Percentiles rank a stretch among this genome's conserved stretches.
These are phyloP conservation scores for Malassezia sp. DNA, from an alignment of 1,284 basidiomycete genomes.

Conservation along the genomic window DNA sequence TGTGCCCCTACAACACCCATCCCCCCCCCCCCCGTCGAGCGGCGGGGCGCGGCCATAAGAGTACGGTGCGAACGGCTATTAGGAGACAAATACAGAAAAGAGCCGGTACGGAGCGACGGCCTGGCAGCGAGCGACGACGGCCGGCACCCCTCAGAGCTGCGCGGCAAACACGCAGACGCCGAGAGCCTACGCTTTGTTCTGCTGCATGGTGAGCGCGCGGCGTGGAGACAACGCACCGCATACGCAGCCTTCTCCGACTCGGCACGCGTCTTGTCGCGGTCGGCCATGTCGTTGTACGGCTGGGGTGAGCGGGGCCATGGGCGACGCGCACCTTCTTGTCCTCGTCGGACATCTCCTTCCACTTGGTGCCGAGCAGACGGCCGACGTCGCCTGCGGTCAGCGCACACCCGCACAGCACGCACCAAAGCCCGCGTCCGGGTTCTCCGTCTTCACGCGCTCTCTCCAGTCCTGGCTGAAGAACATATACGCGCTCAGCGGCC, in stretches of 20 bases:
- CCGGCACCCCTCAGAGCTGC: too few relatives aligned
- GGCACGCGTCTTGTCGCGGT: slow-evolving; percentile 70
- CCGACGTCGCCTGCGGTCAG: slow-evolving; percentile 60
- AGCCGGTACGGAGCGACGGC: too few relatives aligned
- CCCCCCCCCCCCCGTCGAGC: background rate
- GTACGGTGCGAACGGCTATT: too few relatives aligned
- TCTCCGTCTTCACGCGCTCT: slow-evolving; percentile 85
- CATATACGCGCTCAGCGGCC: slow-evolving; percentile 91
- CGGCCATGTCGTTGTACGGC: slow-evolving; percentile 82
- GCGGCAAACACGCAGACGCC: too few relatives aligned
- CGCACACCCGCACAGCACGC: slow-evolving; percentile 9
- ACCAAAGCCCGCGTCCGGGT: slow-evolving; percentile 88
- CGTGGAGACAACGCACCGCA: slow-evolving; percentile 47
- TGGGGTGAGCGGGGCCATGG: too few relatives aligned
- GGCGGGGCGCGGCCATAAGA: too few relatives aligned
- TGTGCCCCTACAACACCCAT: too few relatives aligned
- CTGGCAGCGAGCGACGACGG: too few relatives aligned
- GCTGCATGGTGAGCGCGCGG: background rate
- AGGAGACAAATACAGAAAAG: background rate
- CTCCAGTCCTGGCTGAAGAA: slow-evolving; percentile 95
- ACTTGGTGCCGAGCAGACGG: slow-evolving; percentile 74
- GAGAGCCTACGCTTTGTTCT: slow-evolving; percentile 9
- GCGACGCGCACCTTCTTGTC: too few relatives aligned
- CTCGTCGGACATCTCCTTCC: slow-evolving; percentile 71
- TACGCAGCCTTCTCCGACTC: slow-evolving; percentile 68